Base-by-base conservation (phyloP, 495 filamentous ascomycete genomes). In the Neurospora terricola region DNA sequence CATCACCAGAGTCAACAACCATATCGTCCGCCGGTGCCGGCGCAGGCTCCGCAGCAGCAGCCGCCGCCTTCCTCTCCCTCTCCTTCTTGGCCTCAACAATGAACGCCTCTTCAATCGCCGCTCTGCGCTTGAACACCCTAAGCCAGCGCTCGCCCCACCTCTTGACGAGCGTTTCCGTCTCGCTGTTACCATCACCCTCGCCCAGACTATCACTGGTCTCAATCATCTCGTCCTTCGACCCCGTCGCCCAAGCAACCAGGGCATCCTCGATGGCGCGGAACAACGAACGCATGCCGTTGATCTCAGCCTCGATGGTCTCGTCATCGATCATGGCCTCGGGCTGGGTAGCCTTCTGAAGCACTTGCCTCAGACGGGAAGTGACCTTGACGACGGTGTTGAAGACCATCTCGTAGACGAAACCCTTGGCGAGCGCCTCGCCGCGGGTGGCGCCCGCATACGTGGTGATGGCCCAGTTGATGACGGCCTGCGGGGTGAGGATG, bases 381-480 rank as follows among this genome's bases (percentile, higher is more conserved):
- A 99, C 96, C 83, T 99, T 99, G 71, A 90, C 87, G 48, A 98
- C 90, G 0, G 96, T 98, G 45, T 90, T 90, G 40, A 89, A 89
- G 4, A 98, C 89, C 83, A 98, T 91, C 82, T 99, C 96, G 83
- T 91, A 98, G 8, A 94, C 84, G 82, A 94, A 89, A 0, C 89
- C 83, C 75, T 90, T 86, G 23, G 90, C 85, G 21, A 99, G 90
- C 2, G 89, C 87, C 34, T 88, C 86, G 36, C 92, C 93, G 54
- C 79, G 79, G 27, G 86, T 87, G 27, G 77, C 68, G 43, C 79
- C 80, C 5, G 77, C 76, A 69, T 87, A 83, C 73, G 91, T 87
- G 38, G 87, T 82, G 4, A 98, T 82, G 2, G 92, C 93, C 96
- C 96, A 99, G 78, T 95, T 88, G 73, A 97, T 86, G 54, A 99